Evolutionary conservation across 345 rosid species (phyloP), one percentile per base, ranked within the genome.

Genomic region (Noccaea bulbosa): DNA sequence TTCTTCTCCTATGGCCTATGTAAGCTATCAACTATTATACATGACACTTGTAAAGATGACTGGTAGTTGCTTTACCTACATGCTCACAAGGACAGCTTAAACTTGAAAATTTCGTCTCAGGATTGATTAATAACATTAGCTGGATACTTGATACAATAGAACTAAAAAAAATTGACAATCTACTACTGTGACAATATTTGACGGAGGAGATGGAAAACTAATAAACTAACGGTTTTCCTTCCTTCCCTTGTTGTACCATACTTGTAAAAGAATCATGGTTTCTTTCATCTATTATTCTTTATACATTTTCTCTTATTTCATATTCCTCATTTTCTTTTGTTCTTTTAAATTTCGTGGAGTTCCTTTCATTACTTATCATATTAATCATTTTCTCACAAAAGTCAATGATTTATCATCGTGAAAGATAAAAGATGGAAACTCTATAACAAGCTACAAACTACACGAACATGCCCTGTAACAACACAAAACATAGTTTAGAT

Each of bases 401-500:
- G 3, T 54, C 49, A 54, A 2, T 64, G 47, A 57, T 45, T 37
- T 53, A 11, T 4, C 37, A 54, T 17, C 49, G 64, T 55, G 56
- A 47, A 57, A 9, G 38, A n/a, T 22, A 41, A 57, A 70, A 56
- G 38, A 73, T 15, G 9, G 48, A 20, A 59, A 43, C 48, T 50
- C 55, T 10, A 40, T 41, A 58, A 20, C 77, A 50, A 40, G 53
- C 69, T 34, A 43, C 46, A 41, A 35, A 62, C 63, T 46, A 16
- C 24, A 20, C 43, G 22, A 16, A 3, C 41, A 49, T 50, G 55
- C 59, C 61, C 47, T 48, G 43, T 62, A 35, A 45, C 50, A 16
- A 39, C 47, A 56, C 69, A 32, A 50, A 59, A 11, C 67, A 71
- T 71, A 54, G 22, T 52, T 55, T 44, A 65, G 54, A 58, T 58